Base-by-base conservation (phyloP, 139 green algal genomes). In the Picochlorum sp. region DNA sequence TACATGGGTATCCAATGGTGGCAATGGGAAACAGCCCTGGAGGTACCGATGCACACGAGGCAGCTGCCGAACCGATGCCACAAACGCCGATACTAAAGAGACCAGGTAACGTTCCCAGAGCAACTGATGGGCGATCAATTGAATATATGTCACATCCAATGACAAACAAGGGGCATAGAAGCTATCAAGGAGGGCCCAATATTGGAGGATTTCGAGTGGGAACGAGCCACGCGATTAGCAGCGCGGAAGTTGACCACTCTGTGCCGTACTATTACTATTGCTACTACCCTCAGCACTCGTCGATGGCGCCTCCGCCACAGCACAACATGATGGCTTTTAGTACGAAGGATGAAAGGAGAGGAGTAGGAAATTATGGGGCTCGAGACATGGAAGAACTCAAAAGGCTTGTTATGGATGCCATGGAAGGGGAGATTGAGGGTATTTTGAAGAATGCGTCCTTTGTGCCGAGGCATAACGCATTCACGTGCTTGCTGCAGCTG, bases 401-500 rank as follows among this genome's bases (percentile, higher is more conserved):
- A 33, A 18, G 12, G 0, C n/a, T 49, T 14, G 33, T 64, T 33
- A 18, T 61, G 8, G 14, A 32, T 30, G 57, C 24, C 8, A 2
- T 8, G 39, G 20, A 16, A 5, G 8, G 22, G 9, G 44, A 53
- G 18, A 36, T 65, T 13, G 43, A 0, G n/a, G 8, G 10, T 20
- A 10, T 22, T 39, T 31, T 65, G 7, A 22, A 39, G 1, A 13
- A 59, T 20, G 57, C 57, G 8, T 52, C 52, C 52, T 57, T 65
- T 16, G 66, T 12, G 35, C 73, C 73, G 3, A 49, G 73, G 7
- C 63, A 63, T 31, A 51, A 61, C 28, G 69, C 65, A 31, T 81
- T 81, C 50, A 81, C 74, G 5, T 58, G 50, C 7, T 50, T 81
- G 33, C 57, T 81, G n/a, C 59, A 73, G 45, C 59, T 72, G 13